These are phyloP conservation scores for Penicillium robsamsonii DNA, from an alignment of 495 filamentous ascomycete genomes.

Conservation along the genomic window DNA sequence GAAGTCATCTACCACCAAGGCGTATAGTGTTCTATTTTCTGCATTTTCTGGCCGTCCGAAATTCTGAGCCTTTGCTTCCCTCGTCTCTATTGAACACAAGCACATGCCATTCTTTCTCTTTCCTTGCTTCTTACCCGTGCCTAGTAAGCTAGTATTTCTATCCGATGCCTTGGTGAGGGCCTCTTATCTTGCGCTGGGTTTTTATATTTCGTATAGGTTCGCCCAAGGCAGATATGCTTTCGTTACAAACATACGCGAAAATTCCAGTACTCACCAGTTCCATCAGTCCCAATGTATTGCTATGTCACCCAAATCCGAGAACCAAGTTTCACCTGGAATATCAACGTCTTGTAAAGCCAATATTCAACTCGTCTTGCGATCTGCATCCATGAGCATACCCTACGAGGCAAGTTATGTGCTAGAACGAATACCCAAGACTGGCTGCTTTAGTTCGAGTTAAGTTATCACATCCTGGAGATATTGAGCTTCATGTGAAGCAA, in stretches of 20 bases:
- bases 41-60: slow-evolving; percentile 14
- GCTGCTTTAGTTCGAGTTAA: neutral
- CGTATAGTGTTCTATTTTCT: slow-evolving; percentile 23
- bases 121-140: neutral
- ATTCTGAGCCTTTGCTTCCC: neutral
- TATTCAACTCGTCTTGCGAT: neutral
- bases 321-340: neutral
- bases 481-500: too few relatives aligned
- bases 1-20: slow-evolving; percentile 23
- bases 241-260: neutral
- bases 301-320: neutral
- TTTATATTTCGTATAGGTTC: neutral
- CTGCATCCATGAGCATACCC: neutral
- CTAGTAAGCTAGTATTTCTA: neutral
- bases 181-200: neutral
- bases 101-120: neutral
- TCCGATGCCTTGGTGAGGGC: neutral
- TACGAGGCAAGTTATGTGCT: neutral
- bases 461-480: too few relatives aligned
- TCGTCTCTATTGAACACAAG: neutral
- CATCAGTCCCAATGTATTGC: neutral
- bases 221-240: neutral
- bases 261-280: neutral
- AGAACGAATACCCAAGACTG: neutral
- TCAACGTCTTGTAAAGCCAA: neutral